phyloP scores from a whole-genome alignment of 768 basidiomycete genomes.

The Trametes meyenii region DNA sequence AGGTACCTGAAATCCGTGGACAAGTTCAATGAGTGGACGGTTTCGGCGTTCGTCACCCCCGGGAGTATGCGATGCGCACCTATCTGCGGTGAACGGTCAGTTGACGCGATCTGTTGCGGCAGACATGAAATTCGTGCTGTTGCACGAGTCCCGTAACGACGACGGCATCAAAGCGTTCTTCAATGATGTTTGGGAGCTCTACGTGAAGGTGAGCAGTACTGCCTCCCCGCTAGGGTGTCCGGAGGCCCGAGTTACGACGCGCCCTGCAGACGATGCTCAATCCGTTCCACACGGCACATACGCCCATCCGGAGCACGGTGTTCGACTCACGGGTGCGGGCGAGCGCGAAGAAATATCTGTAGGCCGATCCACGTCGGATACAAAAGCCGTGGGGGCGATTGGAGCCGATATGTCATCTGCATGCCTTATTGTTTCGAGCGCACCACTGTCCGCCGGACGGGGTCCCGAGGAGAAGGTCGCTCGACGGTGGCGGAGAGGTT shows the following conservation, averaged over 20 bases:
- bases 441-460: not conserved
- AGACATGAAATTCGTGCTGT: constrained; percentile 95
- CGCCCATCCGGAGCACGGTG: constrained; percentile 70
- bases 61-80: constrained; percentile 65
- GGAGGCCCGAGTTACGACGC: constrained; percentile 14
- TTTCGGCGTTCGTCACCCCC: constrained; percentile 94
- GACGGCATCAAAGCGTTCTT: constrained; percentile 95
- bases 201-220: constrained; percentile 76
- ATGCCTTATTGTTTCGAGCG: constrained; percentile 8
- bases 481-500: not conserved
- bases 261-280: constrained; percentile 80
- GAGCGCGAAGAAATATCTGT: constrained; percentile 85
- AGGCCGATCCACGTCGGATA: constrained; percentile 13
- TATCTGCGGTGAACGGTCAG: constrained; percentile 21
- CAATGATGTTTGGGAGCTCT: constrained; percentile 95
- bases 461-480: not conserved
- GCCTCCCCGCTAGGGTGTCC: constrained; percentile 6
- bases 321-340: constrained; percentile 87
- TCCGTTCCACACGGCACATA: constrained; percentile 95
- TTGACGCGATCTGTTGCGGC: constrained; percentile 22
- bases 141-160: constrained; percentile 97
- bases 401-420: constrained; percentile 15
- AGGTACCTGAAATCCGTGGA: constrained; percentile 97
- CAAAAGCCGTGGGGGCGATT: constrained; percentile 12
- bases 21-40: constrained; percentile 98